phyloP scores from a whole-genome alignment of 176 grass and related monocot genomes.

The Bolboschoenus planiculmis region DNA sequence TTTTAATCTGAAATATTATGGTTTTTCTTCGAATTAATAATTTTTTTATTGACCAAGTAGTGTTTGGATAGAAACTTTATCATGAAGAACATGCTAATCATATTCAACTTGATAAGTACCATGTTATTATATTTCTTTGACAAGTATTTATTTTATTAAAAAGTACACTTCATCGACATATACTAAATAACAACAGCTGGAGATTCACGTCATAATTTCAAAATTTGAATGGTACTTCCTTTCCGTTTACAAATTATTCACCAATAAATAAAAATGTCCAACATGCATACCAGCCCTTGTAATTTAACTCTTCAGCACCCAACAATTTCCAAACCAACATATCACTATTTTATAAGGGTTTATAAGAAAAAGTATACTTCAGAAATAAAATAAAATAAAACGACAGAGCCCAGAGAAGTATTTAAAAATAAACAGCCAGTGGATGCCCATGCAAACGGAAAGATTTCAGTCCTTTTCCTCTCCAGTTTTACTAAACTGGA shows the following conservation, averaged over 20 bases:
- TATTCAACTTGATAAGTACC: not conserved
- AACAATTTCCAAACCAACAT: too few species aligned
- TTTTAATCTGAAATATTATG: too few species aligned
- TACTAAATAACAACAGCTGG: not conserved
- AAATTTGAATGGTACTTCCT: not conserved
- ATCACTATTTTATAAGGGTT: not conserved
- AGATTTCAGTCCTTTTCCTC: not conserved
- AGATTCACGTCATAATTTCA: not conserved
- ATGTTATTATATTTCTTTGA: not conserved
- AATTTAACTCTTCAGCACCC: not conserved
- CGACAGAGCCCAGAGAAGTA: too few species aligned
- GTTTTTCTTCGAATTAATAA: not conserved
- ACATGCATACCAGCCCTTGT: not conserved
- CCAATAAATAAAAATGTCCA: not conserved
- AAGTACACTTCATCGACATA: not conserved
- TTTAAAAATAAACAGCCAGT: not conserved
- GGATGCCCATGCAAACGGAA: slow-evolving; percentile 5
- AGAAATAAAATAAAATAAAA: too few species aligned
- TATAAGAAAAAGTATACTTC: not conserved
- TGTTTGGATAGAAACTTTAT: not conserved
- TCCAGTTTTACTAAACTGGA: not conserved
- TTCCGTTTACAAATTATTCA: not conserved
- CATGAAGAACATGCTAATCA: not conserved
- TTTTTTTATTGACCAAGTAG: not conserved
- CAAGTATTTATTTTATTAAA: not conserved